Conservation (phyloP, 2,329 filamentous ascomycete species). For the Trichoderma breve region DNA sequence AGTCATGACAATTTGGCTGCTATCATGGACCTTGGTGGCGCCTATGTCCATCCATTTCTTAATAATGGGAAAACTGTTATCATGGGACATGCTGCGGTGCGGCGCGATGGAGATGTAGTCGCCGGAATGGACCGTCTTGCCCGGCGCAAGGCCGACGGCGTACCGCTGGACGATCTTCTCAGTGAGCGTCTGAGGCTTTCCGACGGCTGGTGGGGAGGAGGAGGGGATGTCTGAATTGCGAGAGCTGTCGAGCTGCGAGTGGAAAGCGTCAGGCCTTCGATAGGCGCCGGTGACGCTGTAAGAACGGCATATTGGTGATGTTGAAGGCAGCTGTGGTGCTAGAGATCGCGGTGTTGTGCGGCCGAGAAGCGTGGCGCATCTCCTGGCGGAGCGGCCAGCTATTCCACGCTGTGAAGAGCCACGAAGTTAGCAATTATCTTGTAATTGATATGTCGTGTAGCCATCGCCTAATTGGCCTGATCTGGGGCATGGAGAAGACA, state of each 20-base stretch:
- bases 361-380: not conserved
- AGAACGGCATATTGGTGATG: not conserved
- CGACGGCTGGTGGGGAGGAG: constrained; percentile 19
- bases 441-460: not conserved
- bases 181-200: constrained; percentile 71
- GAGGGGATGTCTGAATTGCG: not conserved
- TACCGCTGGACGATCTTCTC: constrained; percentile 91
- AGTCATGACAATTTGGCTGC: not conserved
- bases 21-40: not conserved
- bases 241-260: not conserved
- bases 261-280: not conserved
- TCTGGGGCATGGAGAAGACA: not conserved
- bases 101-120: constrained; percentile 73
- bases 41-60: not conserved
- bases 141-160: constrained; percentile 68
- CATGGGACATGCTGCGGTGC: constrained; percentile 66
- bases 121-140: constrained; percentile 72
- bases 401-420: not conserved
- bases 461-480: not conserved
- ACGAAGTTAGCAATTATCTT: not conserved
- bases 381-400: not conserved
- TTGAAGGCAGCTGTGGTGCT: not conserved
- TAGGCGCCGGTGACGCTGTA: not conserved
- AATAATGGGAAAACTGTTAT: not conserved
- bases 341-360: not conserved